phyloP scores from a whole-genome alignment of 2,329 filamentous ascomycete genomes.

The Fusarium incarnatum region DNA sequence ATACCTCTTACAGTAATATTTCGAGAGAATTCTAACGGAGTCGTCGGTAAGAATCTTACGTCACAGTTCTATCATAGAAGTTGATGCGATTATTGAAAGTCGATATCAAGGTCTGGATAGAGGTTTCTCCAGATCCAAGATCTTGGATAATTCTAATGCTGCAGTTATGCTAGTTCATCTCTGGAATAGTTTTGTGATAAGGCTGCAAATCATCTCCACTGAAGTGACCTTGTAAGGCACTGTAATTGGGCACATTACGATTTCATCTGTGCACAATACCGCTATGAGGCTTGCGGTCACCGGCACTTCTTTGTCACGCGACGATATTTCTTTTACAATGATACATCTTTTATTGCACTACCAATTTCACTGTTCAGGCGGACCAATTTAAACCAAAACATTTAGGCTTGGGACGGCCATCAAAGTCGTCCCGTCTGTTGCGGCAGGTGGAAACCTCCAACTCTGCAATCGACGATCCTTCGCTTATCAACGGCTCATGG shows the following conservation, averaged over 20 bases:
- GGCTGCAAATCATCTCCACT: not conserved
- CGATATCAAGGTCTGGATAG: not conserved
- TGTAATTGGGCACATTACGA: not conserved
- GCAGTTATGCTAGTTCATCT: not conserved
- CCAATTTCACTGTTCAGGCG: not conserved
- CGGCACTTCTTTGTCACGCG: too few relatives aligned
- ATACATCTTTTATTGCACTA: not conserved
- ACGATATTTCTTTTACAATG: too few relatives aligned
- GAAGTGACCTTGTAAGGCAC: fast-evolving
- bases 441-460: not conserved
- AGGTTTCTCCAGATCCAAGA: not conserved
- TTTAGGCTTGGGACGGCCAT: fast-evolving
- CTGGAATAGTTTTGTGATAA: not conserved
- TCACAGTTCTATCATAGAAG: fast-evolving
- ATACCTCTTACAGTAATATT: not conserved
- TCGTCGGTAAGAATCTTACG: fast-evolving
- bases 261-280: not conserved
- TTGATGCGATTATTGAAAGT: fast-evolving
- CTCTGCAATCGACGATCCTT: too few relatives aligned
- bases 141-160: not conserved
- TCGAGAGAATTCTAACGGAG: not conserved
- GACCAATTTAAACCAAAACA: too few relatives aligned
- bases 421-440: not conserved
- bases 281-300: not conserved
- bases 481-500: not conserved